phyloP scores from a whole-genome alignment of 2,329 filamentous ascomycete species.

The Aureobasidium melanogenum region DNA sequence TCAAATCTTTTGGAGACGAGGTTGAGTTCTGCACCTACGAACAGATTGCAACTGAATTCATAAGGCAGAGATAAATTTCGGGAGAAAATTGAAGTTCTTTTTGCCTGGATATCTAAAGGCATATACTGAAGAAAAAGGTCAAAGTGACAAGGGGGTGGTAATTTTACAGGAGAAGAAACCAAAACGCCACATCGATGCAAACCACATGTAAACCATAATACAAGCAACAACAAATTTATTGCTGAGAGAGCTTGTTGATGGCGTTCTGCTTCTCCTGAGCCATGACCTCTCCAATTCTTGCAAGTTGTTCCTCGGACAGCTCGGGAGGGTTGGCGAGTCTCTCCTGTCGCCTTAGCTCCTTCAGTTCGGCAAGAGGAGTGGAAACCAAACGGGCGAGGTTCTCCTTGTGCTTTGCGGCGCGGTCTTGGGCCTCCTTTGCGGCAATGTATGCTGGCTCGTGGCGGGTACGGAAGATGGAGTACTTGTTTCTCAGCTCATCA shows the following conservation, averaged over 20 bases:
- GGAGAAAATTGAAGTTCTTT: background rate
- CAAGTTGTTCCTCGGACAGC: conserved; percentile 30
- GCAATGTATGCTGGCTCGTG: conserved; percentile 67
- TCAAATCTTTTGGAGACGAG: conserved; percentile 36
- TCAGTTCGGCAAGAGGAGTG: conserved; percentile 39
- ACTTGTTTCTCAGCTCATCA: conserved; percentile 78
- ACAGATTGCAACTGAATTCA: conserved; percentile 32
- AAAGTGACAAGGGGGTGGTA: background rate
- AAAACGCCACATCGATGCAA: conserved; percentile 9
- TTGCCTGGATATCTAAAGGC: background rate
- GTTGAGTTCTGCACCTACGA: conserved; percentile 40
- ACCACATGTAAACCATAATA: conserved; percentile 2
- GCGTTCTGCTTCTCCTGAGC: conserved; percentile 12
- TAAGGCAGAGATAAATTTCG: background rate
- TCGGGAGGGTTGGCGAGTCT: conserved; percentile 28
- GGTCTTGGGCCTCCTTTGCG: conserved; percentile 50
- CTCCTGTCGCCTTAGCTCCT: conserved; percentile 29
- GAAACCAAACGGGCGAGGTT: conserved; percentile 32
- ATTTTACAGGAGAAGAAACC: conserved; percentile 4
- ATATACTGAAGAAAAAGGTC: background rate
- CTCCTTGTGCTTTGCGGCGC: conserved; percentile 34
- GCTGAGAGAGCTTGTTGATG: conserved; percentile 1
- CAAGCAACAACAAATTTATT: background rate
- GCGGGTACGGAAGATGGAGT: conserved; percentile 69
- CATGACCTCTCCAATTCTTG: conserved; percentile 35